A percentile compares a stretch with the other conserved stretches of the same genome.
Conservation (phyloP, 306 rosid species). For the Vicia villosa region DNA sequence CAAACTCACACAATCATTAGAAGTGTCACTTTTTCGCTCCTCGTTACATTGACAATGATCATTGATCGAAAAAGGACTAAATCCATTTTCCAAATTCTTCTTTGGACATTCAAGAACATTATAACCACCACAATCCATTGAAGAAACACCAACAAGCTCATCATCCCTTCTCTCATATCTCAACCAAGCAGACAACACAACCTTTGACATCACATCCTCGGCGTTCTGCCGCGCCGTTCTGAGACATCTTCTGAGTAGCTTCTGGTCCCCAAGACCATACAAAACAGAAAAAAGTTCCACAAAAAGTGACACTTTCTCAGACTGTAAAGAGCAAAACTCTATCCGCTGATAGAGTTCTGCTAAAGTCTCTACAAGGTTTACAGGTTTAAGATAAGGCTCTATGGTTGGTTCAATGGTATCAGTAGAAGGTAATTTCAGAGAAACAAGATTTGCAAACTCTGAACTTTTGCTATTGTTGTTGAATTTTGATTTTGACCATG, state of each 20-base stretch:
- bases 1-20: constrained; percentile 22
- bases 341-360: constrained; percentile 57
- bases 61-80: constrained; percentile 40
- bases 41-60: constrained; percentile 54
- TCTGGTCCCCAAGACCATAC: constrained; percentile 63
- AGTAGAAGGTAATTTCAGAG: constrained; percentile 58
- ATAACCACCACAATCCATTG: constrained; percentile 71
- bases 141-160: constrained; percentile 60
- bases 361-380: constrained; percentile 55
- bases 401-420: constrained; percentile 66
- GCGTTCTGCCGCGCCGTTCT: constrained; percentile 62
- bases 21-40: constrained; percentile 39
- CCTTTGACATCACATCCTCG: constrained; percentile 62
- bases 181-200: constrained; percentile 80
- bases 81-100: constrained; percentile 61
- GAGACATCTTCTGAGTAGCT: constrained; percentile 69
- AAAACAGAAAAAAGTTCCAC: constrained; percentile 64
- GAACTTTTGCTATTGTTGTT: constrained; percentile 46
- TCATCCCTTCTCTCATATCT: constrained; percentile 78
- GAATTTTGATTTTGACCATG: constrained; percentile 60
- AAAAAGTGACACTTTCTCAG: constrained; percentile 48
- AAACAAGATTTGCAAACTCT: constrained; percentile 42
- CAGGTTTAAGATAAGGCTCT: constrained; percentile 64
- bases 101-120: constrained; percentile 68
- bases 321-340: constrained; percentile 52